A percentile compares a stretch with the other conserved stretches of the same genome.
Conservation (phyloP, 805 yeast genomes). For the Lachancea nothofagi region DNA sequence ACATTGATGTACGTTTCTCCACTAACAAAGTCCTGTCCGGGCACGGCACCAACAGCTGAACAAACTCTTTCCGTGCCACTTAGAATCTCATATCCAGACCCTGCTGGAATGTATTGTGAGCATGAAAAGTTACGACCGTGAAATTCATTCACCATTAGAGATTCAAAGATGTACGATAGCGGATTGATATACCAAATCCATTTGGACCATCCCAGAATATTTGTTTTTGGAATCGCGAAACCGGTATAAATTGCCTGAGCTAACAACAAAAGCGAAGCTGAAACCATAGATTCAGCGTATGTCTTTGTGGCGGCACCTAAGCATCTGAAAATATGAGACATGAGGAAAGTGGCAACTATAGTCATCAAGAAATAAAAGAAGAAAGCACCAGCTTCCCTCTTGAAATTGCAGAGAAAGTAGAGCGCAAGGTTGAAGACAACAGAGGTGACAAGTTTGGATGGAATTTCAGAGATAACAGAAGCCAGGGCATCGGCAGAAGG, state of each 20-base stretch:
- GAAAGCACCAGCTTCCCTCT: slow-evolving; percentile 48
- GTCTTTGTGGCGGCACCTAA: slow-evolving; percentile 46
- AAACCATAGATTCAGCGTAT: slow-evolving; percentile 52
- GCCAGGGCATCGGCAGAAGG: slow-evolving; percentile 58
- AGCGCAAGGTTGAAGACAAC: slow-evolving; percentile 44
- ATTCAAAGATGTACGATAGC: slow-evolving; percentile 51
- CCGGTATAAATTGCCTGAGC: slow-evolving; percentile 50
- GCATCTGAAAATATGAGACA: slow-evolving; percentile 52
- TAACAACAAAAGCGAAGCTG: slow-evolving; percentile 46
- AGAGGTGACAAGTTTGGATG: slow-evolving; percentile 42
- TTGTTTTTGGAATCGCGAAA: slow-evolving; percentile 50
- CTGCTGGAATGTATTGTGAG: slow-evolving; percentile 44
- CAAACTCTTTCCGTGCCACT: slow-evolving; percentile 43
- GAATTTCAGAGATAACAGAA: slow-evolving; percentile 46
- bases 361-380: slow-evolving; percentile 47
- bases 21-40: slow-evolving; percentile 45
- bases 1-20: slow-evolving; percentile 47
- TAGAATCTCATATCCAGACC: slow-evolving; percentile 37
- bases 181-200: slow-evolving; percentile 63
- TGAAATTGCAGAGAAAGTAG: slow-evolving; percentile 50
- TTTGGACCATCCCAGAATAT: slow-evolving; percentile 58
- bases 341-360: slow-evolving; percentile 40
- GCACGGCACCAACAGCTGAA: slow-evolving; percentile 48
- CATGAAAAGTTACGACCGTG: slow-evolving; percentile 43
- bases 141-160: slow-evolving; percentile 55